Evolutionary conservation across 345 rosid genomes (phyloP).

Genomic region (Geranium brycei): DNA sequence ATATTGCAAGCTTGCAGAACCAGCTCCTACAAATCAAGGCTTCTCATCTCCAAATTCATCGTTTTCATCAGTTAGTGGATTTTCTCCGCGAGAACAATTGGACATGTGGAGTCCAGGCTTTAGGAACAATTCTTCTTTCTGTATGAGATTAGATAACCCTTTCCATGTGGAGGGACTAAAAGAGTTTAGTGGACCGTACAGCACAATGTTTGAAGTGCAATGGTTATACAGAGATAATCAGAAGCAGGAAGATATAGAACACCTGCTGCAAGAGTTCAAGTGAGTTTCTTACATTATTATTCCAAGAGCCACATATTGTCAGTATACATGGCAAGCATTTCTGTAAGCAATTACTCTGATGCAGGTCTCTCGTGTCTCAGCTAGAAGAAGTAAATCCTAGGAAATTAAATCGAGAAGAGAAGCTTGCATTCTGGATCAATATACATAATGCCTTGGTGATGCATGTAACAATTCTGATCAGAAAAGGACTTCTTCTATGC

Average conservation of each 20-base stretch:
- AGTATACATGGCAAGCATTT: background rate
- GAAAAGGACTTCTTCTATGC: background rate
- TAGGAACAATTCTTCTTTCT: slow-evolving; percentile 65
- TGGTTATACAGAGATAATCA: slow-evolving; percentile 69
- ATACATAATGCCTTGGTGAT: slow-evolving; percentile 84
- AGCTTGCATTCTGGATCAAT: slow-evolving; percentile 93
- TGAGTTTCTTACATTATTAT: slow-evolving; percentile 17
- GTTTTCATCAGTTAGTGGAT: slow-evolving; percentile 47
- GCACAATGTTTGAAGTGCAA: slow-evolving; percentile 74
- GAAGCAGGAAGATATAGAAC: slow-evolving; percentile 66
- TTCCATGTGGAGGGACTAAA: slow-evolving; percentile 78
- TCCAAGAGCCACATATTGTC: background rate
- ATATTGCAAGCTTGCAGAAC: slow-evolving; percentile 83
- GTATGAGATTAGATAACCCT: slow-evolving; percentile 63
- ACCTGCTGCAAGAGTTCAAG: slow-evolving; percentile 79
- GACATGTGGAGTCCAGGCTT: slow-evolving; percentile 80
- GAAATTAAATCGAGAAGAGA: slow-evolving; percentile 76
- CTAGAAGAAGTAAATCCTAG: slow-evolving; percentile 63
- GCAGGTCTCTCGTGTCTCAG: slow-evolving; percentile 67
- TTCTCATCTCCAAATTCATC: slow-evolving; percentile 79
- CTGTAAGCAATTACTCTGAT: slow-evolving; percentile 5
- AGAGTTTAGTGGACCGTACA: slow-evolving; percentile 89
- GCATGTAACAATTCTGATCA: slow-evolving; percentile 59
- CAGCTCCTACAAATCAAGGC: slow-evolving; percentile 48
- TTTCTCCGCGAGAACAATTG: slow-evolving; percentile 60